These are phyloP conservation scores for Scenedesmus sp. DNA, from an alignment of 163 green algal species.

Conservation along the genomic window DNA sequence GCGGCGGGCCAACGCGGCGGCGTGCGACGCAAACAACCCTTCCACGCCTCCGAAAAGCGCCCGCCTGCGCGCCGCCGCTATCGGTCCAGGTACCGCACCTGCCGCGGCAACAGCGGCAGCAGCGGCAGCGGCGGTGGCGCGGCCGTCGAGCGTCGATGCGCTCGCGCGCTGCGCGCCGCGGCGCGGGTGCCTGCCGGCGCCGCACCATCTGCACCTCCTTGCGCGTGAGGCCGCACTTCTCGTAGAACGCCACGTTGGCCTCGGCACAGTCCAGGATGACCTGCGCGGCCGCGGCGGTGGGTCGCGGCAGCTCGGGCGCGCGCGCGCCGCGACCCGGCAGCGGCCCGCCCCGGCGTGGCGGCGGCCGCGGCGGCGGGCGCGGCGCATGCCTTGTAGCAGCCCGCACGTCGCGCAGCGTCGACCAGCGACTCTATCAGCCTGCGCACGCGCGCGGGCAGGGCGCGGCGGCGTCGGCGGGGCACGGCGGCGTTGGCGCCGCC, in stretches of 20 bases:
- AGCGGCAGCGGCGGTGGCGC: too few relatives aligned
- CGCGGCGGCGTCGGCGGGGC: background rate
- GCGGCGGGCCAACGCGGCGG: too few relatives aligned
- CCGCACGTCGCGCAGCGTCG: constrained; percentile 50
- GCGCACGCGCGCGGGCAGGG: background rate
- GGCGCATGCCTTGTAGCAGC: constrained; percentile 98
- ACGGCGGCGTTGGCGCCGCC: too few relatives aligned
- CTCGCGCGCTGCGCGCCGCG: background rate
- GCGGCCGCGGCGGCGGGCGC: too few relatives aligned
- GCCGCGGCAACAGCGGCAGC: background rate
- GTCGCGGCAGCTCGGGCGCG: too few relatives aligned
- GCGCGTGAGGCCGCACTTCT: constrained; percentile 81
- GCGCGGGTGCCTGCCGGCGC: too few relatives aligned
- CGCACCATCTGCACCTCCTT: constrained; percentile 95
- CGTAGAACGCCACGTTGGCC: constrained; percentile 88
- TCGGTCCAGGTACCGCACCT: constrained; percentile 56
- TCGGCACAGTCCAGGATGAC: constrained; percentile 94
- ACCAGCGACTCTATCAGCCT: constrained; percentile 73
- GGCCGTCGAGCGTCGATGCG: background rate
- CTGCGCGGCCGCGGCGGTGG: too few relatives aligned
- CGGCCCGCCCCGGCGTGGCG: too few relatives aligned
- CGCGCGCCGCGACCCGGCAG: too few relatives aligned
- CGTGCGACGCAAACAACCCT: too few relatives aligned
- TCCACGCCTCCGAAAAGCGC: too few relatives aligned
- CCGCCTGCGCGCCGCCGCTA: too few relatives aligned